Conservation (phyloP, 2,329 filamentous ascomycete species). For the Epicoccum sorghinum region DNA sequence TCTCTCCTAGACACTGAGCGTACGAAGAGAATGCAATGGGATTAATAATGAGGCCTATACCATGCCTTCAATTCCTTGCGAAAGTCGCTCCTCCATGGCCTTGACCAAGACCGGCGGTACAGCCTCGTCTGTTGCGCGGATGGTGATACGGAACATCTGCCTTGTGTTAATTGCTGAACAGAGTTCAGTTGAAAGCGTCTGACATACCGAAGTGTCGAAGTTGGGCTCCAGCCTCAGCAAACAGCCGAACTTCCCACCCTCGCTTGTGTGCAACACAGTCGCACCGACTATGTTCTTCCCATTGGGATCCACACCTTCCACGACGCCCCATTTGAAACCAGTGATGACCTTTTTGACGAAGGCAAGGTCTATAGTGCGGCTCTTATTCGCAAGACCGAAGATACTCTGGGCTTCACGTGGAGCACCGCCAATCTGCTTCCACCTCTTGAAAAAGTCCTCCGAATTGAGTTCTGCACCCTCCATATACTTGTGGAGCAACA, state of each 20-base stretch:
- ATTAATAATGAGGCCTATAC: conserved; percentile 17
- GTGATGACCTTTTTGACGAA: conserved; percentile 77
- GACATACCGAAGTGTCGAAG: conserved; percentile 81
- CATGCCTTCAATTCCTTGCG: conserved; percentile 56
- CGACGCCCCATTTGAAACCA: conserved; percentile 87
- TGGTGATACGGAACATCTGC: conserved; percentile 93
- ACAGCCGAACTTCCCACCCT: conserved; percentile 91
- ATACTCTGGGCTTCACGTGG: conserved; percentile 88
- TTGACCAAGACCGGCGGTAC: conserved; percentile 82
- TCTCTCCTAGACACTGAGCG: not conserved
- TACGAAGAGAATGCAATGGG: conserved; percentile 7
- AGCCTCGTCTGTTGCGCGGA: conserved; percentile 89
- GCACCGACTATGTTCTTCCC: conserved; percentile 91
- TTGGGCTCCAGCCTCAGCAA: conserved; percentile 94
- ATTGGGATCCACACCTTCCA: conserved; percentile 89
- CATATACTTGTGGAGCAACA: conserved; percentile 95
- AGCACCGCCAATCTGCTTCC: conserved; percentile 94
- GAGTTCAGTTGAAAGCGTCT: not conserved
- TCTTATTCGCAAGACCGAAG: conserved; percentile 70
- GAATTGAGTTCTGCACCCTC: conserved; percentile 82
- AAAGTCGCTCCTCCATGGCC: conserved; percentile 83
- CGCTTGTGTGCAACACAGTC: conserved; percentile 80
- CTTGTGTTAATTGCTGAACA: conserved; percentile 22
- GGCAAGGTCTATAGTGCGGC: conserved; percentile 68
- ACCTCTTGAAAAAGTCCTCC: conserved; percentile 98